These are phyloP conservation scores for Ustilago crameri DNA, from an alignment of 1,284 basidiomycete species.

Conservation along the genomic window DNA sequence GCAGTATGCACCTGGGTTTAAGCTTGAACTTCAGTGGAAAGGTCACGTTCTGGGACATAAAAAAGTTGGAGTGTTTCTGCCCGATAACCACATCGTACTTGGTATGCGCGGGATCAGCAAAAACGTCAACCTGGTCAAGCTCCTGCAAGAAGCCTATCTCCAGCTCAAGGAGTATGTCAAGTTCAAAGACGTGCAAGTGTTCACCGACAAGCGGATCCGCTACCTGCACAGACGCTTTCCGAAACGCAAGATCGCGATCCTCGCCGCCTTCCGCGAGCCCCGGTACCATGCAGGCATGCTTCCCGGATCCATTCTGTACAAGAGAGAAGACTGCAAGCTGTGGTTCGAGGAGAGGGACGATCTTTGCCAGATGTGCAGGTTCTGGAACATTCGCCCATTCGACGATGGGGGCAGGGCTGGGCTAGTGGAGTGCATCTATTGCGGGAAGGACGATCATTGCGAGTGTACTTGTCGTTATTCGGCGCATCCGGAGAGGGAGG, in stretches of 20 bases:
- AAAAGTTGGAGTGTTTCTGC: slow-evolving; percentile 3
- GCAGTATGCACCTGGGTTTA: not conserved
- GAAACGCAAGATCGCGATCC: not conserved
- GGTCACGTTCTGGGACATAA: not conserved
- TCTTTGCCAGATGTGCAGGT: slow-evolving; percentile 1
- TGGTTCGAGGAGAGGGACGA: slow-evolving; percentile 7
- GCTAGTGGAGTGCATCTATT: not conserved
- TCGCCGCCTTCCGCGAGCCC: slow-evolving; percentile 1
- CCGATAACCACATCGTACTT: slow-evolving; percentile 3
- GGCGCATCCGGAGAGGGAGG: not conserved
- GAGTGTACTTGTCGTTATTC: slow-evolving; percentile 4
- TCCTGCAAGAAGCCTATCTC: not conserved
- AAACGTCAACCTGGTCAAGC: not conserved
- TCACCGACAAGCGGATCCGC: not conserved
- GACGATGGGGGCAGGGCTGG: not conserved
- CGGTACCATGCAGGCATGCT: slow-evolving; percentile 1
- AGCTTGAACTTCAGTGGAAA: slow-evolving; percentile 3
- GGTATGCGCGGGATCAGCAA: slow-evolving; percentile 1
- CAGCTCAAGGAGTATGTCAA: not conserved
- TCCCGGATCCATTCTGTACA: not conserved
- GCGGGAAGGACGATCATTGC: not conserved
- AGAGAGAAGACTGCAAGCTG: not conserved
- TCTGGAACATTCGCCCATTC: not conserved
- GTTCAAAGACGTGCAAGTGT: not conserved
- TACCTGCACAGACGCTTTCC: not conserved